These are phyloP conservation scores for Urtica urens DNA, from an alignment of 306 rosid species.

Conservation along the genomic window DNA sequence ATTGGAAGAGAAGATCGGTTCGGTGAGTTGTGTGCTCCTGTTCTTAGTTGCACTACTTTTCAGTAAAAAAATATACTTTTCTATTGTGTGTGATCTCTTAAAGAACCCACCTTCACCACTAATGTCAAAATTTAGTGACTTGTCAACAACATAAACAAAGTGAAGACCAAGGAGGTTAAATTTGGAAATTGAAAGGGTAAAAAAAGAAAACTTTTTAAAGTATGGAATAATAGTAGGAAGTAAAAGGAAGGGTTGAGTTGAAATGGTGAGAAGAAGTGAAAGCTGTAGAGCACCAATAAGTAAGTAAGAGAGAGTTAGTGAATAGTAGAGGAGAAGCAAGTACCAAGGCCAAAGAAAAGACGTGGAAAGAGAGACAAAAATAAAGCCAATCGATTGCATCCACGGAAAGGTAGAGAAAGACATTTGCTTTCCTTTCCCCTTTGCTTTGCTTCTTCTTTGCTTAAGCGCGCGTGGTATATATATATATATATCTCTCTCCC, in stretches of 20 bases:
- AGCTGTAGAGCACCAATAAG: constrained; percentile 11
- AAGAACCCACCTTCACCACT: no score
- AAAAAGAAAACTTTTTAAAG: not conserved
- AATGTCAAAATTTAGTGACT: no score
- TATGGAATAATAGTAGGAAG: no score
- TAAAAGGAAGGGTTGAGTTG: no score
- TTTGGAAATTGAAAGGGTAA: no score
- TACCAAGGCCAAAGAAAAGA: constrained; percentile 23
- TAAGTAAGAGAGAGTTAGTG: not conserved
- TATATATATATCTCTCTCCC: not conserved
- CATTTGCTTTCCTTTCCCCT: not conserved
- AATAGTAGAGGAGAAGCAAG: constrained; percentile 9
- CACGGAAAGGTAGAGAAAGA: constrained; percentile 24
- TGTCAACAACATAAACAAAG: no score
- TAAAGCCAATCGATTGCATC: constrained; percentile 37
- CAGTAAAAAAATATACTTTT: not conserved
- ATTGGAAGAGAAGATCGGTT: constrained; percentile 3
- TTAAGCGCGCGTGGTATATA: constrained; percentile 36
- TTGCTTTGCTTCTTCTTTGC: constrained; percentile 8
- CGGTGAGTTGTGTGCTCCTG: not conserved
- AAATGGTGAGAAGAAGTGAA: no score
- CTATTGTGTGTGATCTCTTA: no score
- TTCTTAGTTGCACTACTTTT: not conserved
- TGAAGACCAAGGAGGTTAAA: no score
- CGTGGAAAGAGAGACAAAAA: constrained; percentile 30